Conservation (phyloP, 257 asterid species). For the Oldenlandia corymbosa region DNA sequence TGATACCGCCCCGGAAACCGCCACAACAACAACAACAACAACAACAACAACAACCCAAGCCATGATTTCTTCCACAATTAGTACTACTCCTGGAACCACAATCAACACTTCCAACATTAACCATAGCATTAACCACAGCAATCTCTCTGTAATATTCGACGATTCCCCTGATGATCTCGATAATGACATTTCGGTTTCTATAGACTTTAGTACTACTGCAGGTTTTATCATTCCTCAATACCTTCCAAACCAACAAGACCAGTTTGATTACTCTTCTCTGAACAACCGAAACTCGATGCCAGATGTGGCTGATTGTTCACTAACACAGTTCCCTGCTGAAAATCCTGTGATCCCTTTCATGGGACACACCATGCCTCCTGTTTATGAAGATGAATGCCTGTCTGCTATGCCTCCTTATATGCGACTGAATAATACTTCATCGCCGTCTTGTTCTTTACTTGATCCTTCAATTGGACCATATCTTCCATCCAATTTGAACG, state of each 20-base stretch:
- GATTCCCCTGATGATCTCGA: constrained; percentile 42
- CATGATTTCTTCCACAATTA: constrained; percentile 9
- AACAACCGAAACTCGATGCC: constrained; percentile 21
- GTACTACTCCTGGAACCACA: constrained; percentile 12
- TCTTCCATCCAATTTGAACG: constrained; percentile 33
- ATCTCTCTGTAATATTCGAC: constrained; percentile 38
- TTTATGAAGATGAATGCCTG: constrained; percentile 42
- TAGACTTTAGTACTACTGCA: constrained; percentile 56
- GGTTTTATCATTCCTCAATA: constrained; percentile 39
- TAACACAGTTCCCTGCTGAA: constrained; percentile 29
- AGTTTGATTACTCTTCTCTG: constrained; percentile 28
- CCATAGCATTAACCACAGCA: constrained; percentile 7
- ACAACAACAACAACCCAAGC: constrained; percentile 12
- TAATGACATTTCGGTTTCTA: constrained; percentile 71
- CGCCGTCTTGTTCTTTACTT: constrained; percentile 37
- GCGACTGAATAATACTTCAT: constrained; percentile 29
- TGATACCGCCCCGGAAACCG: constrained; percentile 20
- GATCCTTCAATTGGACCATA: constrained; percentile 46
- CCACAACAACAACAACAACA: constrained; percentile 16
- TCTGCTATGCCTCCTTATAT: constrained; percentile 38
- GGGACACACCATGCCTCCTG: constrained; percentile 36
- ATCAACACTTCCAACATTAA: constrained; percentile 8
- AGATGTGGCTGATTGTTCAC: constrained; percentile 20
- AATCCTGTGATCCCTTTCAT: constrained; percentile 24
- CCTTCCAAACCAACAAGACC: constrained; percentile 37